phyloP scores from a whole-genome alignment of 768 basidiomycete species.

The Chalciporus piperatus region DNA sequence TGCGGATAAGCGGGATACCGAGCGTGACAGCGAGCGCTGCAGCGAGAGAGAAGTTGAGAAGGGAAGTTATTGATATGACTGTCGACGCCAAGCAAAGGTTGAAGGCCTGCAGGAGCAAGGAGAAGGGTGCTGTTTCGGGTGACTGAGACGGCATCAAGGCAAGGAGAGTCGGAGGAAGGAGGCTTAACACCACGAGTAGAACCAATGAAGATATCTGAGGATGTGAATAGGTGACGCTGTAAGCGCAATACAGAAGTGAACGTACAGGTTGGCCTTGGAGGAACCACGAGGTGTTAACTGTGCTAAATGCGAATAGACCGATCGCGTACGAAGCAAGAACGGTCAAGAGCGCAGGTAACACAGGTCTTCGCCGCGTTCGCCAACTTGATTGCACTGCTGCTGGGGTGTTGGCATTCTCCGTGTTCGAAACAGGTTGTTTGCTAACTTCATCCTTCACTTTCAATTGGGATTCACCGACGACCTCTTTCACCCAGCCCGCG shows the following conservation, averaged over 20 bases:
- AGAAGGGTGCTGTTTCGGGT: conserved; percentile 37
- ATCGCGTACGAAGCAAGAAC: conserved; percentile 55
- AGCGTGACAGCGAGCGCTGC: conserved; percentile 63
- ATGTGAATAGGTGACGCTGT: conserved; percentile 17
- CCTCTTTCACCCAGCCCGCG: conserved; percentile 50
- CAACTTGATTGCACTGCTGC: conserved; percentile 2
- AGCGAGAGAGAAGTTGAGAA: conserved; percentile 92
- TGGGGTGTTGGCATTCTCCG: not conserved
- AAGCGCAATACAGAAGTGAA: conserved; percentile 1
- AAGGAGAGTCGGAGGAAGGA: conserved; percentile 35
- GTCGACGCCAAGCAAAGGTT: conserved; percentile 84
- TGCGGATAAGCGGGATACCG: conserved; percentile 59
- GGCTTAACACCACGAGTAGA: conserved; percentile 29
- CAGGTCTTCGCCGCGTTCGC: conserved; percentile 45
- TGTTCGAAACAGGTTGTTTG: conserved; percentile 4
- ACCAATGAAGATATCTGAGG: conserved; percentile 28
- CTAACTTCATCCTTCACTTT: conserved; percentile 10
- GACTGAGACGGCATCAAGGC: conserved; percentile 23
- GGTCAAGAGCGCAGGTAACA: conserved; percentile 50
- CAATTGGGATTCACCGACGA: not conserved
- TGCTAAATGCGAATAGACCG: conserved; percentile 51
- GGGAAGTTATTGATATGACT: conserved; percentile 78
- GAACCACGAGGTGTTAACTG: conserved; percentile 46
- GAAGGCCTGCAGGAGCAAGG: conserved; percentile 60
- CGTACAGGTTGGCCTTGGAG: conserved; percentile 41